Percentiles rank a stretch among this genome's conserved stretches.
Conservation (phyloP, 2,329 filamentous ascomycete species). For the Neofusicoccum kwambonambiense region DNA sequence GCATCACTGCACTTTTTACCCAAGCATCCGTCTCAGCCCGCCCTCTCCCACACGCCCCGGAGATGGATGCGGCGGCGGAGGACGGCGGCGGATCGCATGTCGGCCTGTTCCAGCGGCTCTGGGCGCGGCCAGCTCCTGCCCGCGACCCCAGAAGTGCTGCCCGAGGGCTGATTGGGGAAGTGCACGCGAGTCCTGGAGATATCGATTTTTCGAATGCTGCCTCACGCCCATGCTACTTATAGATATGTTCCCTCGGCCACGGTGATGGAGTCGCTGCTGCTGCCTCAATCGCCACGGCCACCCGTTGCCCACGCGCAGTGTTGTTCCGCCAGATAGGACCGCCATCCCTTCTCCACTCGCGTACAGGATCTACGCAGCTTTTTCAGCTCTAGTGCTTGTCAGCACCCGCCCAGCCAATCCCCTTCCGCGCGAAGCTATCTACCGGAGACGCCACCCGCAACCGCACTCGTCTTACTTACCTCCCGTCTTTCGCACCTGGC, state of each 20-base stretch:
- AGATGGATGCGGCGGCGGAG: not conserved
- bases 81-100: slow-evolving; percentile 9
- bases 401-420: slow-evolving; percentile 5
- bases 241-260: not conserved
- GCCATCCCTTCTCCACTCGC: not conserved
- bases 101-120: slow-evolving; percentile 3
- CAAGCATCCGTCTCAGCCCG: slow-evolving; percentile 3
- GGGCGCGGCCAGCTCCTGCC: not conserved
- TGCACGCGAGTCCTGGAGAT: slow-evolving; percentile 4
- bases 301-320: not conserved
- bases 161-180: not conserved
- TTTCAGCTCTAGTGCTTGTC: slow-evolving; percentile 5
- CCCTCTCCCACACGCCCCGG: not conserved
- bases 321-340: not conserved
- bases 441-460: not conserved
- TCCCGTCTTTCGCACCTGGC: not conserved
- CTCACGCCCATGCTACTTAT: not conserved
- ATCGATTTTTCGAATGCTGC: not conserved
- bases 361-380: slow-evolving; percentile 4
- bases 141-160: not conserved
- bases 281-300: not conserved
- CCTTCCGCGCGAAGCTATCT: not conserved
- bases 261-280: not conserved
- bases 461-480: not conserved
- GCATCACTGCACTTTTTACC: slow-evolving; percentile 14